Conservation (phyloP, 2,329 filamentous ascomycete genomes). For the Venturia asperata region DNA sequence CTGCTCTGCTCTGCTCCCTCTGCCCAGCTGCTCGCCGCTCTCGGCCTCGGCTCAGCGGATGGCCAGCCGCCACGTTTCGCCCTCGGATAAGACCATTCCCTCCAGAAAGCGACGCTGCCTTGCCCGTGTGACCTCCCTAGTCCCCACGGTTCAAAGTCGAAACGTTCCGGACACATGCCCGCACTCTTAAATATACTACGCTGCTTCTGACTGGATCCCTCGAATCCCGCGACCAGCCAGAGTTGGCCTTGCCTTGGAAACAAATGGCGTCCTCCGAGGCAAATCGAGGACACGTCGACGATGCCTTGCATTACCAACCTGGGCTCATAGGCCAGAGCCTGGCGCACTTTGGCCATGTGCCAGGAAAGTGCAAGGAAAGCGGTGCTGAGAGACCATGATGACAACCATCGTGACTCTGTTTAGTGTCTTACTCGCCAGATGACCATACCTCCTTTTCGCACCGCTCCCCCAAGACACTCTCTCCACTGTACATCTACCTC, state of each 20-base stretch:
- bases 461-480: neutral
- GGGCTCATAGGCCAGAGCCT: neutral
- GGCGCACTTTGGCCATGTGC: neutral
- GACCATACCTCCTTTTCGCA: neutral
- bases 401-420: slow-evolving; percentile 10
- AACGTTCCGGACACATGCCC: slow-evolving; percentile 1
- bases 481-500: neutral
- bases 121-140: neutral
- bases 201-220: neutral
- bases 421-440: slow-evolving; percentile 10
- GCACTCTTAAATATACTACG: neutral
- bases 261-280: slow-evolving; percentile 5
- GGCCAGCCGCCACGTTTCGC: neutral
- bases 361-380: slow-evolving; percentile 7
- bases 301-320: slow-evolving; percentile 1
- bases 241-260: neutral
- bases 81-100: neutral
- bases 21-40: neutral
- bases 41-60: slow-evolving; percentile 2
- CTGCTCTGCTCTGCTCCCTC: neutral
- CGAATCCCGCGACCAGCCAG: neutral
- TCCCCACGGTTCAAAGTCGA: neutral
- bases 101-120: neutral
- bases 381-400: slow-evolving; percentile 5
- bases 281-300: neutral